Base-by-base conservation (phyloP, 2,329 filamentous ascomycete genomes). In the Paraphoma chrysanthemicola region DNA sequence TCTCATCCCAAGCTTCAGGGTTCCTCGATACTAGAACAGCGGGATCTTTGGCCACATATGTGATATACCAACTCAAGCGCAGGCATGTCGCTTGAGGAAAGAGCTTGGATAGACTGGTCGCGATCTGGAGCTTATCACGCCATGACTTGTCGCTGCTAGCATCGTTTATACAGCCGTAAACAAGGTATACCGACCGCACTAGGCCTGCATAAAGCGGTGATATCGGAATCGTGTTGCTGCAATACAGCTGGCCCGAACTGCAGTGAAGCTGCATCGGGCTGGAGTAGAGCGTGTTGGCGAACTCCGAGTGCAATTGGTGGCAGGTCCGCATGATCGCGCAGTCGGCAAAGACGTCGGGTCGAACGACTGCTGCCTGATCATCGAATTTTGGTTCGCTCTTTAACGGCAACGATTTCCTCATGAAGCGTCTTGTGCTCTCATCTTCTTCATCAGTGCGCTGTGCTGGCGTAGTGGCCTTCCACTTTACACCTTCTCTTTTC, bases 251-350 rank as follows among this genome's bases (percentile, higher is more conserved):
- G 29, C 41, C 39, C 12, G 5, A 23, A 8, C 14, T 2, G 8
- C 4, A 12, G 39, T 23, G 17, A 10, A 56, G 17, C 12, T 51
- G 43, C 29, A 56, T n/a, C 17, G 48, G 53, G 4, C 31, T 31
- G 7, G 53, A 33, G 41, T 49, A 56, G 4, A 56, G 38, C 16
- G 41, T 30, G 14, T 39, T 39, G 18, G 49, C 49, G 31, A 53
- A 53, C 23, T 52, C 49, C 4, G 54, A 30, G 44, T 52, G 49
- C 16, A 53, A 17, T 46, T 56, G 54, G 10, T 16, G 44, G 12
- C 48, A 49, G 6, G 54, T 55, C 8, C 44, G 43, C 48, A 52
- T 51, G 44, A 48, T 44, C 5, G 45, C 44, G 38, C 41, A 43
- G n/a, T 48, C 29, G 5, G 39, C 23, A 9, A 44, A 43, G 16